Conservation (phyloP, 2,329 filamentous ascomycete genomes). For the Cladosporium sp. region DNA sequence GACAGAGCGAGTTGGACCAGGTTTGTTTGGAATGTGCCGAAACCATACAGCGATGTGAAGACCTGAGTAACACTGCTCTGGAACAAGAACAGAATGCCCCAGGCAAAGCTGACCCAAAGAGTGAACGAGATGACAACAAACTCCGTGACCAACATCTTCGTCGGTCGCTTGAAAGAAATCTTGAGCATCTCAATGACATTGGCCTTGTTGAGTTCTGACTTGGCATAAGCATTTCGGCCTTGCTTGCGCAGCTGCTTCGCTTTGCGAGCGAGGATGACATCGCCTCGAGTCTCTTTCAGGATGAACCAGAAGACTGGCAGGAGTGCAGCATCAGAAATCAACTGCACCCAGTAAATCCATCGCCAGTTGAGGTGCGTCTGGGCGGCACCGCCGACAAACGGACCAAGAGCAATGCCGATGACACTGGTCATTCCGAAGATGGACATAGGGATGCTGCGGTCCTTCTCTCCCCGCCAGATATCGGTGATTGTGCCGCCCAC, state of each 20-base stretch:
- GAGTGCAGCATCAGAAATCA: slow-evolving; percentile 22
- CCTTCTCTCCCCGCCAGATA: slow-evolving; percentile 33
- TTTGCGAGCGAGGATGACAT: slow-evolving; percentile 46
- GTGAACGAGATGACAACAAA: slow-evolving; percentile 48
- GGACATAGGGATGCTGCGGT: slow-evolving; percentile 29
- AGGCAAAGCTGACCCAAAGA: slow-evolving; percentile 33
- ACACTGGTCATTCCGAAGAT: slow-evolving; percentile 29
- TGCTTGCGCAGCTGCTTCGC: slow-evolving; percentile 43
- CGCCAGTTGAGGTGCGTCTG: slow-evolving; percentile 23
- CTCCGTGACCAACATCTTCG: slow-evolving; percentile 44
- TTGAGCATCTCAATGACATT: slow-evolving; percentile 13
- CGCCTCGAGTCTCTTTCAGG: slow-evolving; percentile 49
- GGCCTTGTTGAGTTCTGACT: slow-evolving; percentile 39
- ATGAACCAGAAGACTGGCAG: slow-evolving; percentile 30
- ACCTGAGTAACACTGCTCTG: slow-evolving; percentile 47
- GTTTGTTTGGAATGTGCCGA: slow-evolving; percentile 36
- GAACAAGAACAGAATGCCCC: slow-evolving; percentile 38
- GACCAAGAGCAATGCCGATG: slow-evolving; percentile 30
- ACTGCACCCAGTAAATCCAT: slow-evolving; percentile 29
- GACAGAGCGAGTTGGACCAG: slow-evolving; percentile 42
- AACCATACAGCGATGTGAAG: slow-evolving; percentile 40
- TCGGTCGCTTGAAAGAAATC: slow-evolving; percentile 39
- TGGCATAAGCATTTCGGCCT: slow-evolving; percentile 41
- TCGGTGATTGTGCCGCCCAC: slow-evolving; percentile 49
- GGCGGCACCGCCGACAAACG: slow-evolving; percentile 30